Evolutionary conservation across 306 rosid species (phyloP).

Genomic region (Carpinus viminea): DNA sequence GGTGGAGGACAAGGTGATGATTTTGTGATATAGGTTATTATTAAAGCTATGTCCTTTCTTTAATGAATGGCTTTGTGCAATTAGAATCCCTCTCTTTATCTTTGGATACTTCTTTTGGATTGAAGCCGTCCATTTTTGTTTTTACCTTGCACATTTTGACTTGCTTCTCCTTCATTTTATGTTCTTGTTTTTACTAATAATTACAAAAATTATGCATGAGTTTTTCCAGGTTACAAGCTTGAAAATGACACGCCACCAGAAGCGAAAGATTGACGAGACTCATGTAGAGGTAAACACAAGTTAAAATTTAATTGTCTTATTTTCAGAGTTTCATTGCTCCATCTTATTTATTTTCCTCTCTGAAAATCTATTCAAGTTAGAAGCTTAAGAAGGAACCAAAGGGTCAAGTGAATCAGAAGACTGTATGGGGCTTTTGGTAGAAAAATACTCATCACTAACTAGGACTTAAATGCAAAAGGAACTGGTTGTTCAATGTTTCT

Average conservation of each 20-base stretch:
- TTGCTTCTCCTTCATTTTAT: neutral
- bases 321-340: neutral
- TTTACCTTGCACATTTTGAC: neutral
- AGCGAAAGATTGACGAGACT: constrained; percentile 96
- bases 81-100: neutral
- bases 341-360: neutral
- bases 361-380: neutral
- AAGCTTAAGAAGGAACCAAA: neutral
- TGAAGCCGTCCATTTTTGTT: neutral
- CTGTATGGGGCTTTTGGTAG: neutral
- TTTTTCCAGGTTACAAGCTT: constrained; percentile 79
- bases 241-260: constrained; percentile 99
- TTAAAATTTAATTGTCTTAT: neutral
- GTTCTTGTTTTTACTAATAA: neutral
- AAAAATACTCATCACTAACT: neutral
- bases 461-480: neutral
- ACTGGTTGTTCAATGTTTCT: constrained; percentile 11
- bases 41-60: neutral
- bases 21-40: neutral
- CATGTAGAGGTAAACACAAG: constrained; percentile 81
- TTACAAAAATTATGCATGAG: constrained; percentile 5
- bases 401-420: neutral
- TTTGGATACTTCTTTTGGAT: neutral
- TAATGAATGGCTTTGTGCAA: neutral
- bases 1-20: constrained; percentile 93